Evolutionary conservation across 2,329 filamentous ascomycete genomes (phyloP).

Genomic region (Aspergillus sclerotialis): DNA sequence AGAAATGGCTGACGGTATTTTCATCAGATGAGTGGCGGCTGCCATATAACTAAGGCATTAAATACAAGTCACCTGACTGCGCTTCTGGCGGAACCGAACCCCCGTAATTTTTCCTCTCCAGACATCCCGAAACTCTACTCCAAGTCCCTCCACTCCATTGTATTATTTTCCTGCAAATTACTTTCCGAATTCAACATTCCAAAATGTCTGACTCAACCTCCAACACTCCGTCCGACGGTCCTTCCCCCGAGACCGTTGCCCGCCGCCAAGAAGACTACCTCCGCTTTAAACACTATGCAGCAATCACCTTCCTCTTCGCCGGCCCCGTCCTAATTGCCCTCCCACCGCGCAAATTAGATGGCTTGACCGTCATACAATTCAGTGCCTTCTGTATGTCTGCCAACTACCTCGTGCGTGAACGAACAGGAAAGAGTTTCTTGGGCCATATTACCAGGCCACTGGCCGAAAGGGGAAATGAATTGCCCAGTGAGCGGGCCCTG

Average conservation of each 20-base stretch:
- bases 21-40: no score
- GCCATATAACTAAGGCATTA: neutral
- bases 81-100: conserved; percentile 1
- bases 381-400: conserved; percentile 34
- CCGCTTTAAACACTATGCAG: conserved; percentile 34
- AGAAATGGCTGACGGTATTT: no score
- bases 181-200: no score
- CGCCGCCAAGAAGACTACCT: conserved; percentile 30
- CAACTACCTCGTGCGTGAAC: conserved; percentile 32
- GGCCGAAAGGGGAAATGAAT: conserved; percentile 11
- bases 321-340: conserved; percentile 25
- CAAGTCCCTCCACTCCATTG: no score
- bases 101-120: conserved; percentile 17
- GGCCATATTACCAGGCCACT: conserved; percentile 24
- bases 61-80: conserved; percentile 12
- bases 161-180: no score
- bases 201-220: no score
- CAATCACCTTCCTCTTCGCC: conserved; percentile 30
- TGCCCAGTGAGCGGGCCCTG: conserved; percentile 27
- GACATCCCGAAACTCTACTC: no score
- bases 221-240: conserved; percentile 10
- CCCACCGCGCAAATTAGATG: conserved; percentile 33
- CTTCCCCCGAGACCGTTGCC: conserved; percentile 5
- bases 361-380: conserved; percentile 30
- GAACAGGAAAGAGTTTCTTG: conserved; percentile 27